Percentiles rank a stretch among this genome's conserved stretches.
Evolutionary conservation across 2,329 filamentous ascomycete genomes (phyloP).

Genomic region (Beauveria asiatica): DNA sequence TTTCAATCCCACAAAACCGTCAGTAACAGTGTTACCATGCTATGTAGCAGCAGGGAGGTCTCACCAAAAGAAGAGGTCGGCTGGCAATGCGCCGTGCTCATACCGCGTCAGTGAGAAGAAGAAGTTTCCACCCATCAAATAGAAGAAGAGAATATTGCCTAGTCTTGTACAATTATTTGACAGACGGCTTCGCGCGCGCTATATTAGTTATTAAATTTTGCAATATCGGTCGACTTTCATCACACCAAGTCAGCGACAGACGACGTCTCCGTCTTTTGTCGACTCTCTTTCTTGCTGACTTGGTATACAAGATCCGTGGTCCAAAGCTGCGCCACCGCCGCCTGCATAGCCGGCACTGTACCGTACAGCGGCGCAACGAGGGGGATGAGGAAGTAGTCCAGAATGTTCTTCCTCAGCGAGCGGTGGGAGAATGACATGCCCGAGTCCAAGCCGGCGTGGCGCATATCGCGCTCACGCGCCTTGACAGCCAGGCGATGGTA

Average conservation of each 20-base stretch:
- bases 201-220: slow-evolving; percentile 2
- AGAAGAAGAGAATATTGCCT: not conserved
- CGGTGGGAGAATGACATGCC: slow-evolving; percentile 58
- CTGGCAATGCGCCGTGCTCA: not conserved
- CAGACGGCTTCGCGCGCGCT: not conserved
- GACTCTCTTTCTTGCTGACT: slow-evolving; percentile 60
- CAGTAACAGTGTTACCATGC: not conserved
- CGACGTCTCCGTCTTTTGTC: slow-evolving; percentile 39
- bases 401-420: slow-evolving; percentile 43
- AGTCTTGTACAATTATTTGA: not conserved
- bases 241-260: slow-evolving; percentile 38
- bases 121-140: not conserved
- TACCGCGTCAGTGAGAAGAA: not conserved
- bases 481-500: slow-evolving; percentile 56
- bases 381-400: slow-evolving; percentile 58
- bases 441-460: slow-evolving; percentile 52
- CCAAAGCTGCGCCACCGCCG: slow-evolving; percentile 62
- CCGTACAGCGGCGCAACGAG: slow-evolving; percentile 61
- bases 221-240: not conserved
- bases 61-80: not conserved
- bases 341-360: slow-evolving; percentile 58
- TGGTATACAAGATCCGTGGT: slow-evolving; percentile 60
- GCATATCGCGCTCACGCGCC: slow-evolving; percentile 57
- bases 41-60: not conserved
- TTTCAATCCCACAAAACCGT: not conserved